Conservation (phyloP, 371 early-diverging fungal species). For the Hamiltosporidium magnivora region DNA sequence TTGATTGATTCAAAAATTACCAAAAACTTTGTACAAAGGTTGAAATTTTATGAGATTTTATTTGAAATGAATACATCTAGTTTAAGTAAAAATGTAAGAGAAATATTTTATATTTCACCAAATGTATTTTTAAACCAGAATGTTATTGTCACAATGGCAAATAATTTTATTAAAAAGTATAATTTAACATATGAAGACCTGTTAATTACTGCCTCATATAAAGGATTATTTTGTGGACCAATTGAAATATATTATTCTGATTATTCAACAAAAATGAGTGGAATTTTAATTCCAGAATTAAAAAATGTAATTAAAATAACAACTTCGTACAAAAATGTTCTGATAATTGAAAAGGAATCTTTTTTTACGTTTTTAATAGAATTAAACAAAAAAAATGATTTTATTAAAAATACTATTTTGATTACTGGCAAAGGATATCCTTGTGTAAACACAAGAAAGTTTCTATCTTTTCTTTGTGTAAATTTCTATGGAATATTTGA, state of each 20-base stretch:
- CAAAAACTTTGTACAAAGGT: not conserved
- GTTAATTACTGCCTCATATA: conserved; percentile 33
- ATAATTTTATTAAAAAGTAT: conserved; percentile 15
- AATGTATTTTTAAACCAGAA: conserved; percentile 33
- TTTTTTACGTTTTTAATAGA: conserved; percentile 29
- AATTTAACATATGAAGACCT: conserved; percentile 13
- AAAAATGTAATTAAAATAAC: conserved; percentile 6
- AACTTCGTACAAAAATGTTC: not conserved
- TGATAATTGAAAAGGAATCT: conserved; percentile 56
- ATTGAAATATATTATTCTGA: conserved; percentile 4
- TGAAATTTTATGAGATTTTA: conserved; percentile 26
- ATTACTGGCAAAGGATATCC: conserved; percentile 57
- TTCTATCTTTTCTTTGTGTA: conserved; percentile 25
- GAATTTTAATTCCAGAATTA: conserved; percentile 50
- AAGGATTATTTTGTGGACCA: conserved; percentile 47
- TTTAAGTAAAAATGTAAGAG: conserved; percentile 32
- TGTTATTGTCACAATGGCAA: conserved; percentile 18
- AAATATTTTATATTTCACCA: conserved; percentile 42
- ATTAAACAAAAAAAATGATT: not conserved
- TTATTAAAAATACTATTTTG: conserved; percentile 15
- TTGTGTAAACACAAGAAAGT: conserved; percentile 41
- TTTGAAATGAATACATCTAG: conserved; percentile 10
- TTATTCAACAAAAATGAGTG: not conserved
- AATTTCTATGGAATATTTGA: conserved; percentile 47
- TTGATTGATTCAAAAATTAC: not conserved